phyloP scores from a whole-genome alignment of 495 filamentous ascomycete genomes.

The Lasiosphaeria miniovina region DNA sequence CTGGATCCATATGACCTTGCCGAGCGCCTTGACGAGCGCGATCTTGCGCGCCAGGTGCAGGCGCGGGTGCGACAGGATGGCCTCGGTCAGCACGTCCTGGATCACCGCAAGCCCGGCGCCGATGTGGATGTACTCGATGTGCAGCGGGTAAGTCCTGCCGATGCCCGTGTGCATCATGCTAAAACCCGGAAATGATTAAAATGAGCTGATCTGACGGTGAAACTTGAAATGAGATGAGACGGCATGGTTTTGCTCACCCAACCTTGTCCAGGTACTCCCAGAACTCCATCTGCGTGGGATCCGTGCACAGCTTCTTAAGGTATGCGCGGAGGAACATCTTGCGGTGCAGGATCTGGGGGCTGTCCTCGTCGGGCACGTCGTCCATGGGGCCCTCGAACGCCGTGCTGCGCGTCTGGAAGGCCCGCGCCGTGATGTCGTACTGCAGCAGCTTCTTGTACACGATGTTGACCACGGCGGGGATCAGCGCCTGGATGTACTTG shows the following conservation, averaged over 20 bases:
- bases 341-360: conserved; percentile 68
- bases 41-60: conserved; percentile 62
- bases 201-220: background rate
- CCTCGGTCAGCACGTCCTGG: conserved; percentile 70
- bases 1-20: conserved; percentile 66
- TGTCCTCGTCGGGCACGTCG: conserved; percentile 57
- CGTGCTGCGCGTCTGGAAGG: conserved; percentile 65
- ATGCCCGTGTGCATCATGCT: conserved; percentile 69
- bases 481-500: conserved; percentile 72
- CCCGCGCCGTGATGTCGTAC: conserved; percentile 71
- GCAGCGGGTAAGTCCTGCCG: conserved; percentile 60
- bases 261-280: conserved; percentile 80
- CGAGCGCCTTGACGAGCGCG: conserved; percentile 61
- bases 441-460: conserved; percentile 75
- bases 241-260: conserved; percentile 39
- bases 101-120: conserved; percentile 65
- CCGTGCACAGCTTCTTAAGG: conserved; percentile 64
- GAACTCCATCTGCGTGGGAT: conserved; percentile 69
- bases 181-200: no score
- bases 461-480: conserved; percentile 68
- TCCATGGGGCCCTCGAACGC: conserved; percentile 61
- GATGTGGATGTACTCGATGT: conserved; percentile 76
- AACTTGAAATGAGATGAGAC: background rate
- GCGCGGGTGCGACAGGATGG: conserved; percentile 66
- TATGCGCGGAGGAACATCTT: conserved; percentile 76